phyloP scores from a whole-genome alignment of 495 filamentous ascomycete species.

The Cercophora newfieldiana region DNA sequence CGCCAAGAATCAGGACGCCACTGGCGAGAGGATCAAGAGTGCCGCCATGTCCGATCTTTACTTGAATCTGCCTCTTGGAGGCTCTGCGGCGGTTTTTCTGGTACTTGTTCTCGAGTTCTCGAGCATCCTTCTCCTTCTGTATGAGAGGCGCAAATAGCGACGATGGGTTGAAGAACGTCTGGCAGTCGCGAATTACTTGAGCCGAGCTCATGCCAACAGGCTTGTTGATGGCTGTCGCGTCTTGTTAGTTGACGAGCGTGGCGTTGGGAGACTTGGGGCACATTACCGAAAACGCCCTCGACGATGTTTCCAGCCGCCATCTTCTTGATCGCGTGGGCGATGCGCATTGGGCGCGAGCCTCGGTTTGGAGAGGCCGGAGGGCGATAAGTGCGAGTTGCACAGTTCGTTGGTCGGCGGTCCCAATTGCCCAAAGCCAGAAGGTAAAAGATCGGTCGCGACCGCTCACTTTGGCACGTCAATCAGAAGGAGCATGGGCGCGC shows the following conservation, averaged over 20 bases:
- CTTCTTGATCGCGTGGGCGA: slow-evolving; percentile 34
- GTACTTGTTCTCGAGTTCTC: slow-evolving; percentile 52
- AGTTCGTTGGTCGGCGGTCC: background rate
- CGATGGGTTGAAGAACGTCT: slow-evolving; percentile 80
- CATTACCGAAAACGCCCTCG: slow-evolving; percentile 72
- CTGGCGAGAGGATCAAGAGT: slow-evolving; percentile 94
- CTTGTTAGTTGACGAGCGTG: background rate
- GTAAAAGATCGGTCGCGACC: background rate
- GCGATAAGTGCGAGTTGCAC: background rate
- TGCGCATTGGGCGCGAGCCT: slow-evolving; percentile 26
- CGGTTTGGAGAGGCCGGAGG: background rate
- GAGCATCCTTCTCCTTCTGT: slow-evolving; percentile 52
- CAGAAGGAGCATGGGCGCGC: background rate
- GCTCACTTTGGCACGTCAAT: background rate
- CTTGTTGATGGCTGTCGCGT: slow-evolving; percentile 81
- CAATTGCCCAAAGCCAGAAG: background rate
- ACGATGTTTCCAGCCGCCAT: slow-evolving; percentile 63
- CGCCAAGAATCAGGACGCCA: slow-evolving; percentile 83
- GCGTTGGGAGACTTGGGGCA: background rate
- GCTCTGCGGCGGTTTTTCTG: slow-evolving; percentile 55
- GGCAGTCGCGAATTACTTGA: slow-evolving; percentile 81
- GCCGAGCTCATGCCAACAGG: slow-evolving; percentile 81
- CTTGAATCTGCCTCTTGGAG: slow-evolving; percentile 57
- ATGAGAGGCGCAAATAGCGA: slow-evolving; percentile 73
- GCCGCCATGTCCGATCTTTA: slow-evolving; percentile 96